These are phyloP conservation scores for Psilocybe tampanensis DNA, from an alignment of 768 basidiomycete genomes.

Conservation along the genomic window DNA sequence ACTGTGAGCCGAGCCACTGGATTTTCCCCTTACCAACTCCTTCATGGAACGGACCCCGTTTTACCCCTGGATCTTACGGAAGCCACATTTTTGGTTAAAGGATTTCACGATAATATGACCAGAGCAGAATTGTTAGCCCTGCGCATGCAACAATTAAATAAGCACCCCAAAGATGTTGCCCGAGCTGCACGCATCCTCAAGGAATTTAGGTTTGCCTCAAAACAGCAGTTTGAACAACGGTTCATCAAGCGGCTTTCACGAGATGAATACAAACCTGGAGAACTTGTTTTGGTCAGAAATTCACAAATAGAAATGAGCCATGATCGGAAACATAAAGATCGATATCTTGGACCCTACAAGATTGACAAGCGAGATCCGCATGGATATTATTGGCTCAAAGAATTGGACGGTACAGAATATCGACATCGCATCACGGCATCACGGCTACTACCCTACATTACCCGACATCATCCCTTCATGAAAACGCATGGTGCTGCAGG, in stretches of 20 bases:
- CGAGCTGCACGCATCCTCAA: background rate
- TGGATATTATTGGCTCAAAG: background rate
- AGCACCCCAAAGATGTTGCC: slow-evolving; percentile 1
- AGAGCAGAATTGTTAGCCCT: background rate
- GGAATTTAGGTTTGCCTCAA: background rate
- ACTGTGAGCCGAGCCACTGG: slow-evolving; percentile 28
- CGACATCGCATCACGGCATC: background rate
- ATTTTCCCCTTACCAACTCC: slow-evolving; percentile 32
- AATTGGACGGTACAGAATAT: background rate
- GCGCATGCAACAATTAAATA: background rate
- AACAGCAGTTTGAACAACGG: slow-evolving; percentile 1
- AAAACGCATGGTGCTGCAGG: background rate
- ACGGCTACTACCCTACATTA: background rate
- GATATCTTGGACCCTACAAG: background rate
- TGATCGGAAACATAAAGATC: background rate
- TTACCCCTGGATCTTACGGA: slow-evolving; percentile 1
- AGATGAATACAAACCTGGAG: background rate
- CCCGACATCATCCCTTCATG: background rate
- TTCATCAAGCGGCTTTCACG: background rate
- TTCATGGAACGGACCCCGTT: too few relatives aligned
- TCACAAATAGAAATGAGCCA: background rate
- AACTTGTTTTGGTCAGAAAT: background rate
- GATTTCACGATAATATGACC: background rate
- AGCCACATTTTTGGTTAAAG: slow-evolving; percentile 4
- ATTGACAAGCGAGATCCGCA: background rate